phyloP scores from a whole-genome alignment of 495 filamentous ascomycete species.

The Hypomontagnella submonticulosa region DNA sequence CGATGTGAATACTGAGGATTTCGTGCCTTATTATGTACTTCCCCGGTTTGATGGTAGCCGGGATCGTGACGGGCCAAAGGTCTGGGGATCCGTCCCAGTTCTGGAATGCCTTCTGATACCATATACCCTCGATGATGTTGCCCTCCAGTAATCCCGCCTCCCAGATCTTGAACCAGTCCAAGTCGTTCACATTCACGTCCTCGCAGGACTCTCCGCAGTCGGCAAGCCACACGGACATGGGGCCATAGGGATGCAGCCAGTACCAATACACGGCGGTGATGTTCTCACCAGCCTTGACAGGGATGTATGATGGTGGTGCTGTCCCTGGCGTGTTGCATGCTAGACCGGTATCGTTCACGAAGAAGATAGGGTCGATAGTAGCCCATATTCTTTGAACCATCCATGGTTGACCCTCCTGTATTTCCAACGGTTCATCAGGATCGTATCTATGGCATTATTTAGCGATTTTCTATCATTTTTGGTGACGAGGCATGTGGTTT shows the following conservation, averaged over 20 bases:
- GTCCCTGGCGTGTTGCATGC: slow-evolving; percentile 59
- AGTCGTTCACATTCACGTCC: slow-evolving; percentile 51
- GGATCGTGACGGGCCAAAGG: slow-evolving; percentile 63
- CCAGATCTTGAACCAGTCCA: slow-evolving; percentile 65
- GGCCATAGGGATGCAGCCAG: slow-evolving; percentile 65
- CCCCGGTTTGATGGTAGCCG: slow-evolving; percentile 57
- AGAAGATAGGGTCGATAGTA: slow-evolving; percentile 59
- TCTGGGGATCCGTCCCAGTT: slow-evolving; percentile 56
- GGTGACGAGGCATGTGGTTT: neutral
- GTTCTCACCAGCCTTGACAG: slow-evolving; percentile 54
- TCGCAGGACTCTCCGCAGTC: slow-evolving; percentile 55
- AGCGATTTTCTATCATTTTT: slow-evolving; percentile 5
- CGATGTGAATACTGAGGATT: slow-evolving; percentile 64
- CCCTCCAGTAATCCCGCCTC: slow-evolving; percentile 59
- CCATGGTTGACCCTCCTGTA: slow-evolving; percentile 56
- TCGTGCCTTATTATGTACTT: slow-evolving; percentile 67
- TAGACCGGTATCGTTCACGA: slow-evolving; percentile 48
- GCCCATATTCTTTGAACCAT: slow-evolving; percentile 58
- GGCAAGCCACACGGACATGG: slow-evolving; percentile 62
- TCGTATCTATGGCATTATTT: slow-evolving; percentile 48
- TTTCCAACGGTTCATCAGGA: slow-evolving; percentile 48
- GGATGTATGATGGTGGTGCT: slow-evolving; percentile 56
- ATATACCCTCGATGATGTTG: slow-evolving; percentile 60
- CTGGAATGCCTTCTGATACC: slow-evolving; percentile 64
- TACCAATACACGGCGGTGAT: slow-evolving; percentile 62